Conservation (phyloP, 179 eudicot species). For the Camellia oleifera region DNA sequence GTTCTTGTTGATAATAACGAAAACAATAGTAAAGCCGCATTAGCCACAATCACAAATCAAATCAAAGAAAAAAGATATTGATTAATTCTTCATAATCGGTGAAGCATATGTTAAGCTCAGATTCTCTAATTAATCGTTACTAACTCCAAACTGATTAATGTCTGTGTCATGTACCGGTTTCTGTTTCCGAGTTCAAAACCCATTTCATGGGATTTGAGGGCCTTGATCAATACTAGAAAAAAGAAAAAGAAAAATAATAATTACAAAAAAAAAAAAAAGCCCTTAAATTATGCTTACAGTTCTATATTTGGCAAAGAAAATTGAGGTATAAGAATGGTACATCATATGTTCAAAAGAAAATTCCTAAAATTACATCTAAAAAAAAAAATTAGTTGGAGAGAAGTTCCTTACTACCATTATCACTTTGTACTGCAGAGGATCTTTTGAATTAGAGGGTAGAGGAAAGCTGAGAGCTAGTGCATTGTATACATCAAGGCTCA, state of each 20-base stretch:
- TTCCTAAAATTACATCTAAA: no score
- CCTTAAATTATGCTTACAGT: background rate
- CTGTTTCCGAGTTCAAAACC: background rate
- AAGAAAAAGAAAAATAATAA: background rate
- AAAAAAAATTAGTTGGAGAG: background rate
- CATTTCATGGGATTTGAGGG: background rate
- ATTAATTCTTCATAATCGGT: background rate
- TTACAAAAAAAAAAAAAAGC: background rate
- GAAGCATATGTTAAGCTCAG: background rate
- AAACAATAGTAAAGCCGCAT: background rate
- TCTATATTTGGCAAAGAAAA: background rate
- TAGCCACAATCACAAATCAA: no score
- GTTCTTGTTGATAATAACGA: background rate
- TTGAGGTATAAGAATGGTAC: no score
- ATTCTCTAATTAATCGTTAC: background rate
- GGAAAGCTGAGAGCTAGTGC: constrained; percentile 18
- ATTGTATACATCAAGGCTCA: constrained; percentile 14
- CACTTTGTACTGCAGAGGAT: constrained; percentile 26
- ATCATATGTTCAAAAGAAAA: no score
- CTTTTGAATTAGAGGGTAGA: constrained; percentile 21
- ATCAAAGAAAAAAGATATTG: no score
- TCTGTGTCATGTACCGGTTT: background rate
- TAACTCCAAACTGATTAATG: background rate
- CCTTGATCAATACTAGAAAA: no score
- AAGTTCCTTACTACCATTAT: background rate